phyloP scores from a whole-genome alignment of 768 basidiomycete species.

The Auriscalpium microsporum region DNA sequence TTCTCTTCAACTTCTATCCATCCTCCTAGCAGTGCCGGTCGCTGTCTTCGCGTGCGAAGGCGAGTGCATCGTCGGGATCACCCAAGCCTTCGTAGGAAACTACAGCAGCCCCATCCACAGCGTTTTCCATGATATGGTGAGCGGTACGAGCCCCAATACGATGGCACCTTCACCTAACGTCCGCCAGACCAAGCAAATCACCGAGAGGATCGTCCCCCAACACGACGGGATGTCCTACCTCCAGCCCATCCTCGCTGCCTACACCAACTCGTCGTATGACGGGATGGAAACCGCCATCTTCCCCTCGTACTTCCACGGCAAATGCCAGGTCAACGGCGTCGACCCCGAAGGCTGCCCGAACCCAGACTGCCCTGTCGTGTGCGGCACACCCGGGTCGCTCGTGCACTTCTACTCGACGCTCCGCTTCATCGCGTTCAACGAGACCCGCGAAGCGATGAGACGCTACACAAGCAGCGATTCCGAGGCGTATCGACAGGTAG shows the following conservation, averaged over 20 bases:
- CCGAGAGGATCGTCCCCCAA: slow-evolving; percentile 25
- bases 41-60: slow-evolving; percentile 57
- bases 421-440: slow-evolving; percentile 38
- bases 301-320: slow-evolving; percentile 66
- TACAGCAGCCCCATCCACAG: slow-evolving; percentile 36
- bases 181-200: slow-evolving; percentile 31
- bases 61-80: slow-evolving; percentile 55
- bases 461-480: slow-evolving; percentile 30
- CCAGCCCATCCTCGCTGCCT: slow-evolving; percentile 38
- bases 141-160: slow-evolving; percentile 10
- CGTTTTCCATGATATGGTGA: slow-evolving; percentile 36
- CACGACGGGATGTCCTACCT: slow-evolving; percentile 28
- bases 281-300: slow-evolving; percentile 53
- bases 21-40: slow-evolving; percentile 23
- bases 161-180: slow-evolving; percentile 8
- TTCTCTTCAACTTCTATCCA: not conserved
- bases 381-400: slow-evolving; percentile 76
- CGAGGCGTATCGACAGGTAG: slow-evolving; percentile 33
- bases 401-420: slow-evolving; percentile 56
- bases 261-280: slow-evolving; percentile 34
- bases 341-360: slow-evolving; percentile 70
- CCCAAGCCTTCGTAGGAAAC: slow-evolving; percentile 43
- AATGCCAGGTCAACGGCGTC: slow-evolving; percentile 47
- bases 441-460: slow-evolving; percentile 28
- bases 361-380: slow-evolving; percentile 69